A percentile compares a stretch with the other conserved stretches of the same genome.
Conservation (phyloP, 352 stramenopile species). For the Phytopythium delawarense region DNA sequence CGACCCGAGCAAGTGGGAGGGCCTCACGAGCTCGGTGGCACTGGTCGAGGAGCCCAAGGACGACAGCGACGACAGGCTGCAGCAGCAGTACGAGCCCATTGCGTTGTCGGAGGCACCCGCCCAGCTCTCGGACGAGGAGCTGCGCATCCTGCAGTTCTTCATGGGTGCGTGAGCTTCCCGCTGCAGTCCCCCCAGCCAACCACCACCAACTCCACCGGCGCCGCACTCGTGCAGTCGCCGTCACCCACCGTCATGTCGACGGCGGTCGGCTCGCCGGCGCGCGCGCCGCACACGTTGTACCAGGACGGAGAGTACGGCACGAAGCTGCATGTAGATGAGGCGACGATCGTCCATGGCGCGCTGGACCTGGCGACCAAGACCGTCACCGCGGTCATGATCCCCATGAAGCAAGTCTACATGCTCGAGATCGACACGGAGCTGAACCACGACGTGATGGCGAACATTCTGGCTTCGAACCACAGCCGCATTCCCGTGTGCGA, state of each 20-base stretch:
- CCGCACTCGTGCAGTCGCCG: not conserved
- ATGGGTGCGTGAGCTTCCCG: constrained; percentile 20
- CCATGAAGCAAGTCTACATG: constrained; percentile 83
- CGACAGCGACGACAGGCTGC: constrained; percentile 5
- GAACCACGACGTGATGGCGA: constrained; percentile 61
- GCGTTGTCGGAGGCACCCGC: constrained; percentile 17
- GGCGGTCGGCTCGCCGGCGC: too few species aligned
- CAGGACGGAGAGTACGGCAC: constrained; percentile 49
- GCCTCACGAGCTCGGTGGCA: constrained; percentile 19
- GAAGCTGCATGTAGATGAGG: constrained; percentile 78
- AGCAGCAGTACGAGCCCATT: constrained; percentile 22
- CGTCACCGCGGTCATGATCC: constrained; percentile 91
- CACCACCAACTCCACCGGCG: too few species aligned
- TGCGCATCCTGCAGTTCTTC: constrained; percentile 40
- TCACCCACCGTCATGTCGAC: too few species aligned
- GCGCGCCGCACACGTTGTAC: constrained; percentile 32
- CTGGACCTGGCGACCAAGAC: constrained; percentile 86
- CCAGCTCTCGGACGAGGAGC: constrained; percentile 27
- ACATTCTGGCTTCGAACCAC: constrained; percentile 87
- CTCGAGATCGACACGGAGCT: constrained; percentile 80
- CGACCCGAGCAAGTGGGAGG: constrained; percentile 30
- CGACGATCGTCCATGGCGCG: constrained; percentile 91
- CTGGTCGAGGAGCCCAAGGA: constrained; percentile 13
- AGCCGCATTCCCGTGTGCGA: constrained; percentile 18
- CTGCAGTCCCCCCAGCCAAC: not conserved